These are phyloP conservation scores for Colletotrichum limetticola DNA, from an alignment of 2,329 filamentous ascomycete genomes.

Conservation along the genomic window DNA sequence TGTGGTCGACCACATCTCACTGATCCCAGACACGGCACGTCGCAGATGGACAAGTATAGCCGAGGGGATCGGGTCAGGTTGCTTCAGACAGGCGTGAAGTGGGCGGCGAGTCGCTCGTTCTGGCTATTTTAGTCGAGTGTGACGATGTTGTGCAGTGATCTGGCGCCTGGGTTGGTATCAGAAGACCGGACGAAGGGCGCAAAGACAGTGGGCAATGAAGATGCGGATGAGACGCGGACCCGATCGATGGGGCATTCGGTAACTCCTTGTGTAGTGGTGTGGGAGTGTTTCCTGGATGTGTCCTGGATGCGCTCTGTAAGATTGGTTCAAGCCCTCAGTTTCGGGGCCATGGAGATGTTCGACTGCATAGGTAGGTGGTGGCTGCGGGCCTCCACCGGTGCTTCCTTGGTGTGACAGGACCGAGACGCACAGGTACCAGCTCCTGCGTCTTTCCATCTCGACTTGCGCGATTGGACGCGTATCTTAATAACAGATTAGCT, in stretches of 20 bases:
- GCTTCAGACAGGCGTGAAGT: neutral
- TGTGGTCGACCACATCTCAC: neutral
- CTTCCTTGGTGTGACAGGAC: conserved; percentile 7
- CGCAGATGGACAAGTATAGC: conserved; percentile 13
- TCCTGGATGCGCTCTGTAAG: neutral
- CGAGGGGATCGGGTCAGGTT: conserved; percentile 23
- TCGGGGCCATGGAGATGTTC: neutral
- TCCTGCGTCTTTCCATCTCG: neutral
- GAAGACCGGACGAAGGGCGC: conserved; percentile 13
- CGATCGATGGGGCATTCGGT: neutral
- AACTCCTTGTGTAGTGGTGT: neutral
- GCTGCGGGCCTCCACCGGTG: conserved; percentile 6
- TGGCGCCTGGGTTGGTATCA: conserved; percentile 12
- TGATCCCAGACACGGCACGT: neutral
- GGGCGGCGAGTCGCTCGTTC: neutral
- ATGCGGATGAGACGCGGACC: neutral
- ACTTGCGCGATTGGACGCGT: neutral
- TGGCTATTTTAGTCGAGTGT: neutral
- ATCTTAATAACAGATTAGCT: neutral
- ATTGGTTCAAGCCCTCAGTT: neutral
- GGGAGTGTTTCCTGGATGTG: neutral
- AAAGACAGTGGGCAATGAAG: neutral
- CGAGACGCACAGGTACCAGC: conserved; percentile 5
- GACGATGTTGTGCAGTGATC: conserved; percentile 6
- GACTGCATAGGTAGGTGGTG: neutral